Evolutionary conservation across 139 green algal species (phyloP), one percentile per base, ranked within the genome.

Genomic region (Monoraphidium neglectum): DNA sequence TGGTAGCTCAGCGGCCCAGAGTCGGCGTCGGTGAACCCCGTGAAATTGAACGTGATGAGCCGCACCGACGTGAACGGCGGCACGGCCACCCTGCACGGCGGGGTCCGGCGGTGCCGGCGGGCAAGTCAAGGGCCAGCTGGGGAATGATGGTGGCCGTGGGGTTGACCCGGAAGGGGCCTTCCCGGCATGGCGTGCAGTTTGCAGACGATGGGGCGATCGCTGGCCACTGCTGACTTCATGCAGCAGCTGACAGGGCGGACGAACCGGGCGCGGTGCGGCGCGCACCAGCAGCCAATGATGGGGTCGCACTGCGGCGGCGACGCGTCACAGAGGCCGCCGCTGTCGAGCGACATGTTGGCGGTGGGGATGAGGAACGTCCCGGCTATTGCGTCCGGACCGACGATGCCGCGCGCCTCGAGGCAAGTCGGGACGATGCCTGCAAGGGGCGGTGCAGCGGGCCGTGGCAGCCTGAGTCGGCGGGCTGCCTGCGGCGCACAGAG

Each of bases 1-100:
- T 74, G 51, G 77, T 90, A 91, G 23, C 33, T n/a, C 40, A 70
- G 36, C 64, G 72, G 78, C 23, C 53, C 68, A 36, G 36, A 74
- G 28, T 86, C 40, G 37, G 62, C 46, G 59, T 86, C 81, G 4
- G 61, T 49, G 37, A 82, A 83, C 26, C 53, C 70, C 23, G 76
- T 77, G 59, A 81, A 83, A 61, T 72, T 77, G 73, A 86, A 86
- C 21, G 62, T 24, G 23, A 86, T 46, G 1, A 43, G 32, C 56
- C 64, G 38, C 30, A 12, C 30, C 4, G 65, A 49, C 2, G 76
- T 83, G 76, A 65, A 82, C 18, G 40, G 35, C 1, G 76, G 76
- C 1, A 43, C 67, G 65, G 36, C 65, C 3, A 82, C 67, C 68
- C 76, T 76, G 74, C 33, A 61, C 4, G 56, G 56, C 4, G 56